These are phyloP conservation scores for Claviceps quebecensis DNA, from an alignment of 2,329 filamentous ascomycete genomes.

Conservation along the genomic window DNA sequence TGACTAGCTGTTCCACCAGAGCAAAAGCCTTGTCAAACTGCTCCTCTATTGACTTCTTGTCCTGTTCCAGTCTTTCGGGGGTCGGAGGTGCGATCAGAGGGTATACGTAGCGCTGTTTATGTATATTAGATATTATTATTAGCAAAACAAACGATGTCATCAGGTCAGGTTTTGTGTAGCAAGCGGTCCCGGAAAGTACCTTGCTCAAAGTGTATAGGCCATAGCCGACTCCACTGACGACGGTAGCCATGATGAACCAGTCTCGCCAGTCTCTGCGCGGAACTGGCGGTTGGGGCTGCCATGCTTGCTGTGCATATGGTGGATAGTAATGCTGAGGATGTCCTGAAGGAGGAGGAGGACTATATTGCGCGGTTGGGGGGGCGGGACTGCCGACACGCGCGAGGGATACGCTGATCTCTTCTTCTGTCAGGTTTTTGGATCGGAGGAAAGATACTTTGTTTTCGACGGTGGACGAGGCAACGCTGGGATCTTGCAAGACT, in stretches of 20 bases:
- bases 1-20: conserved; percentile 79
- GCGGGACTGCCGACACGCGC: conserved; percentile 48
- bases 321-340: conserved; percentile 32
- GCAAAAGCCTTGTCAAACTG: conserved; percentile 87
- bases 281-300: conserved; percentile 44
- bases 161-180: background rate
- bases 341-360: conserved; percentile 23
- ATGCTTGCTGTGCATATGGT: conserved; percentile 38
- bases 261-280: conserved; percentile 91
- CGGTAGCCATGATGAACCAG: conserved; percentile 99
- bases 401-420: conserved; percentile 81
- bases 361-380: conserved; percentile 24
- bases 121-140: background rate
- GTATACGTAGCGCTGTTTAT: conserved; percentile 64
- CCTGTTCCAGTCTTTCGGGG: conserved; percentile 81
- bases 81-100: conserved; percentile 89
- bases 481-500: conserved; percentile 92
- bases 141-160: background rate
- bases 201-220: conserved; percentile 80
- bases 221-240: conserved; percentile 79
- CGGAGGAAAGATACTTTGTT: conserved; percentile 86
- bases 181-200: conserved; percentile 30
- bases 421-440: conserved; percentile 92
- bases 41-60: conserved; percentile 85
- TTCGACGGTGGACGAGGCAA: conserved; percentile 78